These are phyloP conservation scores for Malus hybrid DNA, from an alignment of 331 rosid genomes.

Conservation along the genomic window DNA sequence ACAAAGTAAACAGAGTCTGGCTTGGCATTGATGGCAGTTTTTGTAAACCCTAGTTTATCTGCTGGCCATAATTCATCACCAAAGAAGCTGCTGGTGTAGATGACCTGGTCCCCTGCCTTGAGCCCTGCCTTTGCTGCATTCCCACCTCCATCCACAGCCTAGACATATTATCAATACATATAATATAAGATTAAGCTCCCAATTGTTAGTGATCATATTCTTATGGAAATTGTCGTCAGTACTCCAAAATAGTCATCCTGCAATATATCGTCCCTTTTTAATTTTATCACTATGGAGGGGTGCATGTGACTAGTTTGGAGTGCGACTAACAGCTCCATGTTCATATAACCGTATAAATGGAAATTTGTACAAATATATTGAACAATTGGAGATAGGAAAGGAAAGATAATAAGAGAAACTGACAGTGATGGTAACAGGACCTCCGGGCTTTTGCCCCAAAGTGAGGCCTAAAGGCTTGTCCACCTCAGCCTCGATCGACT, in stretches of 20 bases:
- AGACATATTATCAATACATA: not conserved
- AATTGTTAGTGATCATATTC: not conserved
- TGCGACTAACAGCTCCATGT: not conserved
- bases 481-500: constrained; percentile 79
- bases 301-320: not conserved
- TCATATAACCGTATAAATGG: no score
- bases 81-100: constrained; percentile 96
- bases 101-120: constrained; percentile 81
- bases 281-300: not conserved
- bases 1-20: constrained; percentile 95
- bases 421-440: constrained; percentile 76
- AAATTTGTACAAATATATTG: no score
- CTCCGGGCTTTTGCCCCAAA: constrained; percentile 80
- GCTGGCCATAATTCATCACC: constrained; percentile 99
- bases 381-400: not conserved
- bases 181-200: not conserved
- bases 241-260: not conserved
- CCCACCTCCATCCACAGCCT: constrained; percentile 96
- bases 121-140: constrained; percentile 96
- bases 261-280: not conserved
- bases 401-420: constrained; percentile 3
- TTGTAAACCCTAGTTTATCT: constrained; percentile 92
- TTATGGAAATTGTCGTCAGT: no score
- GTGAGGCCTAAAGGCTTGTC: constrained; percentile 98
- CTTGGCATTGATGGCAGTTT: constrained; percentile 94